phyloP scores from a whole-genome alignment of 1,284 basidiomycete genomes.

The Ustilago sp. region DNA sequence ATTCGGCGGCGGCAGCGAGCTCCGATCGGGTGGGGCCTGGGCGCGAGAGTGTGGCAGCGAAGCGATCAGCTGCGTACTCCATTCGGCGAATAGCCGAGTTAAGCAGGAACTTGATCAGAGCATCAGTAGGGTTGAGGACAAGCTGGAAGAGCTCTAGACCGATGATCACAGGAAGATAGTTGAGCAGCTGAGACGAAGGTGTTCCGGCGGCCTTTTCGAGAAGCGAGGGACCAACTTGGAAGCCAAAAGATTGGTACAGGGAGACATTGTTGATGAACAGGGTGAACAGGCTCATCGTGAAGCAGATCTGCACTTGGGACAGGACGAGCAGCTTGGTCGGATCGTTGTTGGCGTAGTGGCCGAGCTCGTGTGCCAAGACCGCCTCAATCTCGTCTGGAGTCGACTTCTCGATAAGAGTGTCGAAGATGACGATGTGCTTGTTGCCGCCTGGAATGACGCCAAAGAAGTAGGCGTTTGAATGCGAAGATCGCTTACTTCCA shows the following conservation, averaged over 20 bases:
- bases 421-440: constrained; percentile 84
- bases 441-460: constrained; percentile 66
- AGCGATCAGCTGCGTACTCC: constrained; percentile 66
- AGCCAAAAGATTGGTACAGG: constrained; percentile 87
- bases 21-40: constrained; percentile 51
- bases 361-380: constrained; percentile 83
- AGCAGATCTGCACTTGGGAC: constrained; percentile 86
- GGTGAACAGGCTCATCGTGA: constrained; percentile 87
- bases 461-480: constrained; percentile 81
- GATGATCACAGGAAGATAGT: constrained; percentile 64
- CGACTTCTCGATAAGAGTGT: constrained; percentile 92
- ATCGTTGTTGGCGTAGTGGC: constrained; percentile 75
- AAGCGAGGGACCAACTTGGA: constrained; percentile 70
- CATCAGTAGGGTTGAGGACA: constrained; percentile 62
- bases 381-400: constrained; percentile 75
- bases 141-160: constrained; percentile 68
- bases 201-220: constrained; percentile 39
- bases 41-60: constrained; percentile 54
- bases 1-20: constrained; percentile 43
- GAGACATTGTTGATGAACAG: constrained; percentile 85
- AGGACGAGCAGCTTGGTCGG: constrained; percentile 87
- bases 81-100: constrained; percentile 61
- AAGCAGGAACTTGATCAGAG: constrained; percentile 63
- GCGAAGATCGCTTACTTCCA: constrained; percentile 91
- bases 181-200: constrained; percentile 27